phyloP scores from a whole-genome alignment of 208 protist species.

The Crithidia thermophila region DNA sequence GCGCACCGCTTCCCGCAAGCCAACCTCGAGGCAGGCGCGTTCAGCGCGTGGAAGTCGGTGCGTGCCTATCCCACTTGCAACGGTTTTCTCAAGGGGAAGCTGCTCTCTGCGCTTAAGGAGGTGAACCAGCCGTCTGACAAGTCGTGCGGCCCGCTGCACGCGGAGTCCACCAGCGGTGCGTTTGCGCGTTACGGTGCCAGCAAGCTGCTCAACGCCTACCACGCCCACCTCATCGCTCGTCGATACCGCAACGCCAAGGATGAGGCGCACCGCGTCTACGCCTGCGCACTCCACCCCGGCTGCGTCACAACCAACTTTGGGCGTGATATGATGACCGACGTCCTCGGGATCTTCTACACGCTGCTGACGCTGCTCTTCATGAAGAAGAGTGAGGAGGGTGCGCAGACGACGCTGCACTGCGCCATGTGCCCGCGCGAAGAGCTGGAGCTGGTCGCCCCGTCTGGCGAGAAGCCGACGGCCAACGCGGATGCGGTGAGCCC shows the following conservation, averaged over 20 bases:
- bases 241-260: conserved; percentile 36
- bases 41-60: conserved; percentile 18
- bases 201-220: conserved; percentile 87
- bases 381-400: conserved; percentile 74
- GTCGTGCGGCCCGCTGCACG: conserved; percentile 46
- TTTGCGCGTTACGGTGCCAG: conserved; percentile 86
- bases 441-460: conserved; percentile 60
- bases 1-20: conserved; percentile 77
- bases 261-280: conserved; percentile 43
- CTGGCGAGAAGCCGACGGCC: conserved; percentile 3
- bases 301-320: conserved; percentile 78
- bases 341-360: conserved; percentile 29
- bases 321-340: conserved; percentile 42
- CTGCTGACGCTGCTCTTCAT: conserved; percentile 46
- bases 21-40: conserved; percentile 36
- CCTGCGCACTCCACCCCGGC: conserved; percentile 83
- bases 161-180: conserved; percentile 17
- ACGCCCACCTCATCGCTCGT: conserved; percentile 76
- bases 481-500: conserved; percentile 51
- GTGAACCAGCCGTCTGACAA: conserved; percentile 59
- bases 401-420: conserved; percentile 89
- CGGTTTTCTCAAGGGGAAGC: conserved; percentile 37
- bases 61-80: conserved; percentile 9
- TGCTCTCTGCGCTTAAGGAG: conserved; percentile 58
- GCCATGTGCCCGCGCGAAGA: conserved; percentile 79